Evolutionary conservation across 208 protist genomes (phyloP), one percentile per base, ranked within the genome.

Genomic region (Crithidia mellificae): DNA sequence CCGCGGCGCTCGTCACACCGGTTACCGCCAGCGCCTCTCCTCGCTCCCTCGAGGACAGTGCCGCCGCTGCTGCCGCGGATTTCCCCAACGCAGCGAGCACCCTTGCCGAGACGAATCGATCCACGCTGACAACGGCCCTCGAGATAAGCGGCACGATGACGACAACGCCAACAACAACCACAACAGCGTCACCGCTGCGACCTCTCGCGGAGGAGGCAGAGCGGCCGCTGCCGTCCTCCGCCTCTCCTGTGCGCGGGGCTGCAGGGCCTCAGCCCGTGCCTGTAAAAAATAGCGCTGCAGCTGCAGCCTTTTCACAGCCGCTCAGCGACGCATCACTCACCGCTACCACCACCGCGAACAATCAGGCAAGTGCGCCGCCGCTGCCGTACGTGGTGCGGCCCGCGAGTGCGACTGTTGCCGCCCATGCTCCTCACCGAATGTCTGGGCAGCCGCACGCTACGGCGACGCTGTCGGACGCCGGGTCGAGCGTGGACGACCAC

Each of bases 61-160:
- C n/a, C n/a, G n/a, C n/a, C n/a, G n/a, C n/a, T n/a, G n/a, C n/a
- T 8, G 50, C 25, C 3, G 27, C 9, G 15, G 34, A 14, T 6
- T 64, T 54, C 20, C 58, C 27, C n/a, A 49, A 39, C 19, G 51
- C 70, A 6, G 44, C 47, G 17, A 59, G 55, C 49, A 75, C 55
- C 0, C 30, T 69, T 14, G 59, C 63, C 1, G 55, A 68, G 29
- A 69, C 70, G 0, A 61, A 49, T 34, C 54, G 15, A 24, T 46
- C 43, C 47, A 25, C 36, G 36, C 6, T n/a, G n/a, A n/a, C 41
- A n/a, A 30, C 34, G 14, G 14, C 6, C 20, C 34, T 59, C 11
- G 44, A 59, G 7, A 39, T 46, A 1, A 64, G 61, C 41, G 8
- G 5, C 2, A 19, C 58, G 30, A n/a, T n/a, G n/a, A n/a, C n/a